These are phyloP conservation scores for Cladophialophora exuberans DNA, from an alignment of 2,329 filamentous ascomycete genomes.

Conservation along the genomic window DNA sequence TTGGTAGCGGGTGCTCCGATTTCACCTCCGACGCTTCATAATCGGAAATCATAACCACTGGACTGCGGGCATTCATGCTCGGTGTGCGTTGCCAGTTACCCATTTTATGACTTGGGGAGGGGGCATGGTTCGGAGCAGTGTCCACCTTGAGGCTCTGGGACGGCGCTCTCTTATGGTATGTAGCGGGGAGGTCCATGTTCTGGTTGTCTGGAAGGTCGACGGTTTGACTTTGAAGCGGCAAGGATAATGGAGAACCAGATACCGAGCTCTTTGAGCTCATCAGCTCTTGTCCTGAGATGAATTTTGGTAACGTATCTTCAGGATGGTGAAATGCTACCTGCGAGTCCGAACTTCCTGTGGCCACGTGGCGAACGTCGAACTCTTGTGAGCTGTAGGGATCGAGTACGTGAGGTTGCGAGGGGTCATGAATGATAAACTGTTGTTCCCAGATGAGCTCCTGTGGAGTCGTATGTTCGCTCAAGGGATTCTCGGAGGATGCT, in stretches of 20 bases:
- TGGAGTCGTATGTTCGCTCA: constrained; percentile 32
- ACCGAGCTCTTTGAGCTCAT: constrained; percentile 16
- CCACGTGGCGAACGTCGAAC: constrained; percentile 7
- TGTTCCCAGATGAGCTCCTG: constrained; percentile 31
- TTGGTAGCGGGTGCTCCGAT: constrained; percentile 28
- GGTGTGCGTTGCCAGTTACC: constrained; percentile 10
- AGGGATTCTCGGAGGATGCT: constrained; percentile 28
- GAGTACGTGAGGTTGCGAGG: constrained; percentile 20
- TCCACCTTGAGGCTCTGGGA: constrained; percentile 23
- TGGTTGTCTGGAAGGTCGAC: constrained; percentile 35
- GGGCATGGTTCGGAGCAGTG: constrained; percentile 13
- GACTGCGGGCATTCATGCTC: constrained; percentile 38
- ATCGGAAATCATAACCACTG: constrained; percentile 49
- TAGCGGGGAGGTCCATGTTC: constrained; percentile 1
- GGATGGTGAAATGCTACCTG: constrained; percentile 5
- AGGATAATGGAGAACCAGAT: constrained; percentile 29
- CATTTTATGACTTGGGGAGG: constrained; percentile 16
- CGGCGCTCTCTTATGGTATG: constrained; percentile 4
- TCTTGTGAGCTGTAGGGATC: constrained; percentile 9
- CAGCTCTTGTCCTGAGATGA: constrained; percentile 21
- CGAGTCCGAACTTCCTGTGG: constrained; percentile 9
- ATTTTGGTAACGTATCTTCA: constrained; percentile 15
- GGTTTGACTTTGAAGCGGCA: constrained; percentile 34
- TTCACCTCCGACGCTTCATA: constrained; percentile 18
- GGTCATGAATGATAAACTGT: constrained; percentile 23